phyloP scores from a whole-genome alignment of 495 filamentous ascomycete genomes.

The Aspergillus leporis region DNA sequence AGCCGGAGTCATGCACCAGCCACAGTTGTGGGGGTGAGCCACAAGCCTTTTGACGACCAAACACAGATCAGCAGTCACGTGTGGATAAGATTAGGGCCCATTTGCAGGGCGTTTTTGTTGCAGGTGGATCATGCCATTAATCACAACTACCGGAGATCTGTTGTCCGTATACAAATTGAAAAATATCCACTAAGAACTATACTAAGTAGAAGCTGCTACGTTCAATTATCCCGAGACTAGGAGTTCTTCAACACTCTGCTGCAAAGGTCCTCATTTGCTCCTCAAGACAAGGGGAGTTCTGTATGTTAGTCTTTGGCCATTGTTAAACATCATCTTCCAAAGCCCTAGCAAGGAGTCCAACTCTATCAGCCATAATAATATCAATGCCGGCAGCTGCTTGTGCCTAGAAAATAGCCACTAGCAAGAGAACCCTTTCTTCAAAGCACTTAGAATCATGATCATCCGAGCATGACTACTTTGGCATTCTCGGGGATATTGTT shows the following conservation, averaged over 20 bases:
- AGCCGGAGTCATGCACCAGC: background rate
- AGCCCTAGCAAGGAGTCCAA: background rate
- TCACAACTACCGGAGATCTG: too few species aligned
- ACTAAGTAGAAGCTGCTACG: too few species aligned
- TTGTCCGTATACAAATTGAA: too few species aligned
- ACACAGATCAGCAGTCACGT: background rate
- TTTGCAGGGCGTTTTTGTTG: background rate
- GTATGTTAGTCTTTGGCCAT: background rate
- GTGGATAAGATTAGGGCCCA: constrained; percentile 1
- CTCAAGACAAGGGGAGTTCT: too few species aligned
- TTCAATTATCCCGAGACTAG: too few species aligned
- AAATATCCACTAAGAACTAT: too few species aligned
- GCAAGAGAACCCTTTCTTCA: background rate
- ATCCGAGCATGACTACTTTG: background rate
- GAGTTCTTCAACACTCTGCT: too few species aligned
- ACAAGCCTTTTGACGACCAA: background rate
- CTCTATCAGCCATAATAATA: background rate
- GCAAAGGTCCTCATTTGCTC: too few species aligned
- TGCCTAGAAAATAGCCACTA: background rate
- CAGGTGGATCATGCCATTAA: too few species aligned
- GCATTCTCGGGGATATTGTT: background rate
- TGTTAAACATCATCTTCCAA: background rate
- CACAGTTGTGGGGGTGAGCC: constrained; percentile 6
- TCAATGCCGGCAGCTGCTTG: background rate
- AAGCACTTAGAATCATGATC: background rate